Evolutionary conservation across 139 green algal genomes (phyloP).

Genomic region (Volvox africanus): DNA sequence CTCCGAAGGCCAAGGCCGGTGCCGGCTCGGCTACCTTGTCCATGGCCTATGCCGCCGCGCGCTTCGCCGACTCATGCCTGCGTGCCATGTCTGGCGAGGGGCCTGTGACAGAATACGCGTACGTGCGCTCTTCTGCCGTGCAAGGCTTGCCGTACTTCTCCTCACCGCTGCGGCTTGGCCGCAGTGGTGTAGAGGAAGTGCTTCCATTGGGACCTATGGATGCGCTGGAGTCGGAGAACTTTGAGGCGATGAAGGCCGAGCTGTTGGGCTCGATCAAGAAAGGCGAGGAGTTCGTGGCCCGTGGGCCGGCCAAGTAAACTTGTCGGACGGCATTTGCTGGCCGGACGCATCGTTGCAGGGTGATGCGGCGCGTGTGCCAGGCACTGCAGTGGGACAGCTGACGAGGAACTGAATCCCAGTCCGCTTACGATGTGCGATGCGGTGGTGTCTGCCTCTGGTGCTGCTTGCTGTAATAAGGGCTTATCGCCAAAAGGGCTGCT

Average conservation of each 20-base stretch:
- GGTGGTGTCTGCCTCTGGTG: no score
- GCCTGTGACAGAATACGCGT: conserved; percentile 85
- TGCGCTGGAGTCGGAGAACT: conserved; percentile 66
- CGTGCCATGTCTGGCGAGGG: conserved; percentile 79
- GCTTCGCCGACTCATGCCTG: conserved; percentile 83
- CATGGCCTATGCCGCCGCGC: conserved; percentile 93
- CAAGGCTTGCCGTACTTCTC: conserved; percentile 63
- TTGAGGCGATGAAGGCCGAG: conserved; percentile 83
- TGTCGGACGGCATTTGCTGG: no score
- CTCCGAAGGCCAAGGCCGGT: conserved; percentile 58
- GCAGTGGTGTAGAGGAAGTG: conserved; percentile 84
- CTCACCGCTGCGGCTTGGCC: conserved; percentile 76
- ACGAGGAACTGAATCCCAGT: no score
- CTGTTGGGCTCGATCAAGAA: conserved; percentile 88
- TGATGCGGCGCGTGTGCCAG: no score
- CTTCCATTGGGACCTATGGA: conserved; percentile 83
- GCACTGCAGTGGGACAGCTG: no score
- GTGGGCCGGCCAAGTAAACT: background rate
- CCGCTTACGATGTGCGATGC: no score
- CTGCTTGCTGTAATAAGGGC: no score
- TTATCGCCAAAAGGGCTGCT: no score
- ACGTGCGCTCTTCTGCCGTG: conserved; percentile 55
- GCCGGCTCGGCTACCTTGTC: conserved; percentile 93
- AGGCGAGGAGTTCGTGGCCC: conserved; percentile 86
- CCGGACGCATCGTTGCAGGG: no score